Percentiles rank a stretch among this genome's conserved stretches.
These are phyloP conservation scores for Camellia japonica DNA, from an alignment of 148 eudicot species.

Conservation along the genomic window DNA sequence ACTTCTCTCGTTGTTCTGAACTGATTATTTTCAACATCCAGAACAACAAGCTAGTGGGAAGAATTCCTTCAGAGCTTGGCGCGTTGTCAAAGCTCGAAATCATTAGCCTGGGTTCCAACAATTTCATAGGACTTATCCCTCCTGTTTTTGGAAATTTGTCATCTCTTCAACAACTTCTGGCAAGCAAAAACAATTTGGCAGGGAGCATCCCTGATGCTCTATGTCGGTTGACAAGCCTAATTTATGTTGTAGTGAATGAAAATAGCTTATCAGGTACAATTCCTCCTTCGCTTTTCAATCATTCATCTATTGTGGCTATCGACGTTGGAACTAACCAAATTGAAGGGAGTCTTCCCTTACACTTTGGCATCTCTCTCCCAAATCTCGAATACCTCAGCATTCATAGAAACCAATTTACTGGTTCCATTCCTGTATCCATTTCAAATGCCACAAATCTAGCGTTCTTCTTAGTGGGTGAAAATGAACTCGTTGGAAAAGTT, in stretches of 20 bases:
- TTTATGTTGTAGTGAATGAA: not conserved
- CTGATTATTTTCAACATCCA: not conserved
- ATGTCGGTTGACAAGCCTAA: not conserved
- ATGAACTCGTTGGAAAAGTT: no score
- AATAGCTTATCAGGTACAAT: slow-evolving; percentile 19
- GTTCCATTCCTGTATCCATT: slow-evolving; percentile 21
- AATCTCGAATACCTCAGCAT: slow-evolving; percentile 19
- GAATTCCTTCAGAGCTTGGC: slow-evolving; percentile 19
- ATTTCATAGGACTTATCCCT: slow-evolving; percentile 13
- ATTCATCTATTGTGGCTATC: slow-evolving; percentile 5
- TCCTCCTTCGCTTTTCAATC: slow-evolving; percentile 15
- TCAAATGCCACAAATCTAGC: slow-evolving; percentile 10
- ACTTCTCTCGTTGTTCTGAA: slow-evolving; percentile 2
- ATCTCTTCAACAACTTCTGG: not conserved
- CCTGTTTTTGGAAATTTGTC: slow-evolving; percentile 12
- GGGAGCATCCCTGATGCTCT: slow-evolving; percentile 12
- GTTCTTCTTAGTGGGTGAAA: no score
- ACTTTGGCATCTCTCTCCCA: slow-evolving; percentile 19
- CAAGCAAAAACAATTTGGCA: slow-evolving; percentile 1
- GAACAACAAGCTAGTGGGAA: not conserved
- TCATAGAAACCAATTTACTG: slow-evolving; percentile 17
- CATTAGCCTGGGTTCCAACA: not conserved
- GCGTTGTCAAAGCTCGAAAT: slow-evolving; percentile 1
- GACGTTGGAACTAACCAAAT: slow-evolving; percentile 16
- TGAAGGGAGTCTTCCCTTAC: slow-evolving; percentile 18